A percentile compares a stretch with the other conserved stretches of the same genome.
Evolutionary conservation across 1,284 basidiomycete species (phyloP).

Genomic region (Pholiota adiposa): DNA sequence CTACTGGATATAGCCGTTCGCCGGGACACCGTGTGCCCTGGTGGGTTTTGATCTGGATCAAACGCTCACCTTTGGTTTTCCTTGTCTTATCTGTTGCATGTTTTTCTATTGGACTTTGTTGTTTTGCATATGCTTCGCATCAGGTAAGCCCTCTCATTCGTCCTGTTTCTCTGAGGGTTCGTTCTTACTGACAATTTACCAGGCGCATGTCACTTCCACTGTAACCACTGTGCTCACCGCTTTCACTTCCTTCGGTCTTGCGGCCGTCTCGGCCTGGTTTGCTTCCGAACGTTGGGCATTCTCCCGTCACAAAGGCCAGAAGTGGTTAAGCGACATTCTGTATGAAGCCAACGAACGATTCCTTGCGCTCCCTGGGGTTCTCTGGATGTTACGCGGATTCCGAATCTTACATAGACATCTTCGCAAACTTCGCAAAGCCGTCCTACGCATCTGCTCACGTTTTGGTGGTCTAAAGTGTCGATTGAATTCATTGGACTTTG

Average conservation of each 20-base stretch:
- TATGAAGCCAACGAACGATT: conserved; percentile 50
- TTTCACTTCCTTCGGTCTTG: conserved; percentile 75
- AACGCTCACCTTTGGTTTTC: conserved; percentile 75
- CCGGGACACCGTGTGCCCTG: conserved; percentile 70
- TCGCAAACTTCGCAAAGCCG: conserved; percentile 23
- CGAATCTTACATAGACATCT: conserved; percentile 13
- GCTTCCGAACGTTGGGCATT: conserved; percentile 76
- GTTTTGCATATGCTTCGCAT: conserved; percentile 65
- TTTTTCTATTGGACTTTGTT: conserved; percentile 70
- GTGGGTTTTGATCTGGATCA: conserved; percentile 84
- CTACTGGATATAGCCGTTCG: conserved; percentile 48
- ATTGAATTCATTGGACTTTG: conserved; percentile 17
- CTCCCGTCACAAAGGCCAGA: conserved; percentile 66
- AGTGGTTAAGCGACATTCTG: conserved; percentile 77
- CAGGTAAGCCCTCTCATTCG: conserved; percentile 48
- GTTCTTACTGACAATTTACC: conserved; percentile 1
- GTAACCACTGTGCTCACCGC: conserved; percentile 76
- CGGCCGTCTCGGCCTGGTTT: conserved; percentile 79
- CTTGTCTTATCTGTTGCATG: conserved; percentile 74
- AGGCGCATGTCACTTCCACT: conserved; percentile 65
- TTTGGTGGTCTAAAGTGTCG: conserved; percentile 3
- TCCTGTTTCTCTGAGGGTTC: conserved; percentile 3
- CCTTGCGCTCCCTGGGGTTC: conserved; percentile 31
- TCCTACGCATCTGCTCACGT: background rate
- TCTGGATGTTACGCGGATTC: conserved; percentile 15